phyloP scores from a whole-genome alignment of 2,329 filamentous ascomycete genomes.

The Colletotrichum neosansevieriae region DNA sequence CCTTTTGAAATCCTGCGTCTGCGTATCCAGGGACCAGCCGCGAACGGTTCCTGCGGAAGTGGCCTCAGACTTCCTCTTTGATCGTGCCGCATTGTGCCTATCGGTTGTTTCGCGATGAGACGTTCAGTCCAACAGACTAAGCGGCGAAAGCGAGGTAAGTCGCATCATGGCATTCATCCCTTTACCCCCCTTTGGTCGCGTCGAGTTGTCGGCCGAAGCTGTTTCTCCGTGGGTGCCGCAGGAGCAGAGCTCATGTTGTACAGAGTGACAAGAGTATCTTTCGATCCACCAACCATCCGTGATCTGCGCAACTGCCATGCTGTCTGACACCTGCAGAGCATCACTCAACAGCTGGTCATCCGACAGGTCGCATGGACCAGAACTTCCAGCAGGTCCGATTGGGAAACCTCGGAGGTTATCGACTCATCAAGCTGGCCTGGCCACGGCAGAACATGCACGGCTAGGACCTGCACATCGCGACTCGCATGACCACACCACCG shows the following conservation, averaged over 20 bases:
- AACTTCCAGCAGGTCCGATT: conserved; percentile 1
- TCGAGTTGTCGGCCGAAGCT: conserved; percentile 8
- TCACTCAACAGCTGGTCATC: not conserved
- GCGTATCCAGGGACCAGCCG: not conserved
- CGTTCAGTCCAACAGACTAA: not conserved
- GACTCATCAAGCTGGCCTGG: not conserved
- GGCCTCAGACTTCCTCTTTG: not conserved
- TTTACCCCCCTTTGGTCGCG: not conserved
- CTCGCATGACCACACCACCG: not conserved
- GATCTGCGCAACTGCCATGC: conserved; percentile 1
- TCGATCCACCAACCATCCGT: conserved; percentile 7
- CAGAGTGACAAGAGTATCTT: conserved; percentile 9
- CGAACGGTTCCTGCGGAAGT: conserved; percentile 3
- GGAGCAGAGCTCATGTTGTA: conserved; percentile 6
- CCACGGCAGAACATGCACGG: conserved; percentile 19
- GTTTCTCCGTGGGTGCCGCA: not conserved
- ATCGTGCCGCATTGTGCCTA: conserved; percentile 1
- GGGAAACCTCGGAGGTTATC: conserved; percentile 19
- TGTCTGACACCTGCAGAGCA: conserved; percentile 26
- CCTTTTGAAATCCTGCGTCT: no score
- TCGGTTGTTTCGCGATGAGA: not conserved
- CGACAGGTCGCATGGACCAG: not conserved
- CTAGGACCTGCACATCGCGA: not conserved
- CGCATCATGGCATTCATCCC: not conserved
- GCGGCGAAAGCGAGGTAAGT: conserved; percentile 4